A percentile compares a stretch with the other conserved stretches of the same genome.
Evolutionary conservation across 2,329 filamentous ascomycete genomes (phyloP).

Genomic region (Tolypocladium nubicola): DNA sequence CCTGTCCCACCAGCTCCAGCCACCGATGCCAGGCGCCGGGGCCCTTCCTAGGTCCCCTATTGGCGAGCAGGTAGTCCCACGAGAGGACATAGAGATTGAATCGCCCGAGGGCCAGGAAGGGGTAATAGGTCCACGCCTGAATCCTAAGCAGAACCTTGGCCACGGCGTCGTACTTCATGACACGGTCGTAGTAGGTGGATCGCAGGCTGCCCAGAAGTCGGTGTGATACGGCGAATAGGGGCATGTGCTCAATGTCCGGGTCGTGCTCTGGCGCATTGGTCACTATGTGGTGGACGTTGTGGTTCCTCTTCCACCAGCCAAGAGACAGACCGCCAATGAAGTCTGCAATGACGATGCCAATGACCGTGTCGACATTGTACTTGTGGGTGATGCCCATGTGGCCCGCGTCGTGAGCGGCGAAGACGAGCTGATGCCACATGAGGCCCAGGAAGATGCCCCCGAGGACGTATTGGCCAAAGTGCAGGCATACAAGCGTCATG

Average conservation of each 20-base stretch:
- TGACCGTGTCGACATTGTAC: conserved; percentile 71
- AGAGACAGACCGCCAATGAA: conserved; percentile 82
- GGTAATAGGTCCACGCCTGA: conserved; percentile 77
- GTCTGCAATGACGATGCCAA: conserved; percentile 85
- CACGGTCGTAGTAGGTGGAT: conserved; percentile 73
- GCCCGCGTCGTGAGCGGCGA: conserved; percentile 87
- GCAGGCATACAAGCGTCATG: conserved; percentile 51
- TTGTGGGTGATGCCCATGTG: conserved; percentile 96
- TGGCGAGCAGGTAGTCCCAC: conserved; percentile 64
- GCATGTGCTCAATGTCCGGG: conserved; percentile 86
- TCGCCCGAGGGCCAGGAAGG: conserved; percentile 67
- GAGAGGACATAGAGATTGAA: conserved; percentile 82
- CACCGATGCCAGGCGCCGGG: conserved; percentile 75
- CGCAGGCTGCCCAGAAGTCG: conserved; percentile 62
- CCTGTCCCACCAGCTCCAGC: conserved; percentile 65
- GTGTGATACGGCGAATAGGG: conserved; percentile 80
- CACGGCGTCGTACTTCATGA: conserved; percentile 69
- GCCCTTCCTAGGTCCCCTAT: conserved; percentile 62
- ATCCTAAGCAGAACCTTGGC: conserved; percentile 60
- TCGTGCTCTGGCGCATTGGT: conserved; percentile 94
- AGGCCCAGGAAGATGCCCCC: conserved; percentile 68
- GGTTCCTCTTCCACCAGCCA: conserved; percentile 95
- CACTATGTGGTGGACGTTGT: conserved; percentile 94
- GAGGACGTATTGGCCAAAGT: conserved; percentile 52
- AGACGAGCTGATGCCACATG: conserved; percentile 92